A percentile compares a stretch with the other conserved stretches of the same genome.
Evolutionary conservation across 495 filamentous ascomycete genomes (phyloP).

Genomic region (Xeromyces bisporus): DNA sequence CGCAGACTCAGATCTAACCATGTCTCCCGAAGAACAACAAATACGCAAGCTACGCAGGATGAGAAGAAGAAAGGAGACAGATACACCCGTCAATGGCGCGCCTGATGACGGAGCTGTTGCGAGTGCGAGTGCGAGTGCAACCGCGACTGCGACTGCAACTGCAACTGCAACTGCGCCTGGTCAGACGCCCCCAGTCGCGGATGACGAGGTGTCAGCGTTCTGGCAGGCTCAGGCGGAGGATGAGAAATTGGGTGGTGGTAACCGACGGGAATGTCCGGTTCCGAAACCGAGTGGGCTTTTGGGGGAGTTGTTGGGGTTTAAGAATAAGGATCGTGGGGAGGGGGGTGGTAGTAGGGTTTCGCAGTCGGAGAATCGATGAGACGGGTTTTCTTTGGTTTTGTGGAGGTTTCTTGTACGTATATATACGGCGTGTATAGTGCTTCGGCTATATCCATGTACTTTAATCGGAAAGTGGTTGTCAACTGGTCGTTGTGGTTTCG

Average conservation of each 20-base stretch:
- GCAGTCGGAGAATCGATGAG: too few species aligned
- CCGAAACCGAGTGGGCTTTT: constrained; percentile 66
- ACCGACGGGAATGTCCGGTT: constrained; percentile 50
- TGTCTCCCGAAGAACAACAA: constrained; percentile 31
- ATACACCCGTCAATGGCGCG: constrained; percentile 3
- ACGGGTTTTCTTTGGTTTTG: too few species aligned
- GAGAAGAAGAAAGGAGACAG: constrained; percentile 17
- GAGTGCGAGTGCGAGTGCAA: too few species aligned
- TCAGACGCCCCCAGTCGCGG: constrained; percentile 10
- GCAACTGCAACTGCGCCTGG: not conserved
- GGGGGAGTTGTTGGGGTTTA: constrained; percentile 59
- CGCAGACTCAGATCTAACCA: constrained; percentile 47
- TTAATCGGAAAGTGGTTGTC: too few species aligned
- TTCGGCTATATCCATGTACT: too few species aligned
- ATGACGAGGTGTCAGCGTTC: constrained; percentile 31
- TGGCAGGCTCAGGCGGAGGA: constrained; percentile 30
- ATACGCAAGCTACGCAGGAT: constrained; percentile 16
- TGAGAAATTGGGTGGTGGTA: constrained; percentile 15
- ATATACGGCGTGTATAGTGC: too few species aligned
- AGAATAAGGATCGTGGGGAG: too few species aligned
- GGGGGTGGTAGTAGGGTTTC: too few species aligned
- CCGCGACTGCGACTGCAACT: too few species aligned
- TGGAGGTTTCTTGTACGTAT: too few species aligned
- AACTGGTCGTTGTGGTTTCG: too few species aligned
- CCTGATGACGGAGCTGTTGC: not conserved